Evolutionary conservation across 73 alveolate genomes (phyloP).

Genomic region (Diophrys sp.): DNA sequence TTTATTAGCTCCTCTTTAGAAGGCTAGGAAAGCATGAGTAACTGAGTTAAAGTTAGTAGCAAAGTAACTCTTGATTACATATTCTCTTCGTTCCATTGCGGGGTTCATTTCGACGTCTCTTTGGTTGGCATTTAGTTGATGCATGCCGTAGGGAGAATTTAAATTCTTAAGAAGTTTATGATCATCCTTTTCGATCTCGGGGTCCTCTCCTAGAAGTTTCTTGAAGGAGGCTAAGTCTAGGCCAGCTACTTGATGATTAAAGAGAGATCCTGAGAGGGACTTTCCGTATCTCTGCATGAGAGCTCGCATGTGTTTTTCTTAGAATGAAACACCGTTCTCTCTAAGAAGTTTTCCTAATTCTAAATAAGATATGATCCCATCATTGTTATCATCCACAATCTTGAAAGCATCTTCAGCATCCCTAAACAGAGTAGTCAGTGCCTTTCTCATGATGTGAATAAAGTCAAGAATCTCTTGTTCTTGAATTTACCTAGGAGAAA

Average conservation of each 20-base stretch:
- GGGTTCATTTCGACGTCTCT: not conserved
- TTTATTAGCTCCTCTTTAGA: not conserved
- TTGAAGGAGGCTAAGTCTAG: not conserved
- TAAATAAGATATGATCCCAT: not conserved
- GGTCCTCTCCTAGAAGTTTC: not conserved
- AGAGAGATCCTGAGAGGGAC: not conserved
- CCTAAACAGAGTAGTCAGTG: not conserved
- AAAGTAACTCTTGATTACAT: not conserved
- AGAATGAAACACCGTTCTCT: not conserved
- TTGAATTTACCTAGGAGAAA: not conserved
- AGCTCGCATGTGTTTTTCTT: not conserved
- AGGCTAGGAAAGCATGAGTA: not conserved
- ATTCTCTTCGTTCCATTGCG: not conserved
- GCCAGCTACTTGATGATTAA: not conserved
- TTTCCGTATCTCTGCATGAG: not conserved
- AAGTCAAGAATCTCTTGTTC: not conserved
- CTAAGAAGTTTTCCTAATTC: not conserved
- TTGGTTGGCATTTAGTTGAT: not conserved
- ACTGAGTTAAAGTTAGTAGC: not conserved
- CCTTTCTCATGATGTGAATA: not conserved
- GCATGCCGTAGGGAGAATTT: not conserved
- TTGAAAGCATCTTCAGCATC: slow-evolving; percentile 1
- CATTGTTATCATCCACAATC: not conserved
- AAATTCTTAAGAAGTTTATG: not conserved
- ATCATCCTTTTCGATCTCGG: not conserved